phyloP scores from a whole-genome alignment of 768 basidiomycete genomes.

The Hypholoma sublateritium region DNA sequence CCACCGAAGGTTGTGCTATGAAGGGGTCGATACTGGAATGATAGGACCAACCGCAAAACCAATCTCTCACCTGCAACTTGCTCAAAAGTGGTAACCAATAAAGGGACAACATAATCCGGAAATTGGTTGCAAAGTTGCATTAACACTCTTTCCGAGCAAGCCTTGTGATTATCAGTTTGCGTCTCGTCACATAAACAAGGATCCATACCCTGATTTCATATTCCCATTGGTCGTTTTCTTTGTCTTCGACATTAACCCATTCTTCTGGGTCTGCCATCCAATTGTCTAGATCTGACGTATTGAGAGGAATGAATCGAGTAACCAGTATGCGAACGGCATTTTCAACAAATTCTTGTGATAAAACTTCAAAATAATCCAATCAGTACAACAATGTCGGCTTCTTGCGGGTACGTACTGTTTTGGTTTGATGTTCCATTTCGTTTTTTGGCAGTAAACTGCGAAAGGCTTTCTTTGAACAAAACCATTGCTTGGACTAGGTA shows the following conservation, averaged over 20 bases:
- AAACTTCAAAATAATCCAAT: slow-evolving; percentile 34
- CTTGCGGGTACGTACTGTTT: slow-evolving; percentile 43
- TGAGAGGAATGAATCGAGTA: slow-evolving; percentile 82
- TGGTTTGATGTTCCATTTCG: slow-evolving; percentile 60
- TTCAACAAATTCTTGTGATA: slow-evolving; percentile 71
- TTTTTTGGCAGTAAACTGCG: slow-evolving; percentile 70
- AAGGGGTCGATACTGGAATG: slow-evolving; percentile 1
- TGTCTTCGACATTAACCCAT: slow-evolving; percentile 89
- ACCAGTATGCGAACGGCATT: slow-evolving; percentile 76
- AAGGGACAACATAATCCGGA: slow-evolving; percentile 62
- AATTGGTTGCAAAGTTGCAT: slow-evolving; percentile 77
- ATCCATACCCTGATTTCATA: slow-evolving; percentile 80
- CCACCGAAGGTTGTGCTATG: slow-evolving; percentile 45
- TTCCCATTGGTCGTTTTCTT: slow-evolving; percentile 91
- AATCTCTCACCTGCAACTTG: slow-evolving; percentile 54
- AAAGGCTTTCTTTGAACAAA: slow-evolving; percentile 79
- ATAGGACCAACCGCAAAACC: background rate
- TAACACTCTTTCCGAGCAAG: slow-evolving; percentile 91
- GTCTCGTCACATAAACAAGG: background rate
- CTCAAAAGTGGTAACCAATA: slow-evolving; percentile 61
- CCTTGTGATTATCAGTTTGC: slow-evolving; percentile 43
- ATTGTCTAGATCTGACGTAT: slow-evolving; percentile 73
- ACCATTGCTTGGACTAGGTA: slow-evolving; percentile 85
- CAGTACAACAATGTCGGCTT: background rate
- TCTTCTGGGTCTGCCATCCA: slow-evolving; percentile 93